Percentiles rank a stretch among this genome's conserved stretches.
Conservation (phyloP, 345 rosid species). For the Aurinia saxatilis region DNA sequence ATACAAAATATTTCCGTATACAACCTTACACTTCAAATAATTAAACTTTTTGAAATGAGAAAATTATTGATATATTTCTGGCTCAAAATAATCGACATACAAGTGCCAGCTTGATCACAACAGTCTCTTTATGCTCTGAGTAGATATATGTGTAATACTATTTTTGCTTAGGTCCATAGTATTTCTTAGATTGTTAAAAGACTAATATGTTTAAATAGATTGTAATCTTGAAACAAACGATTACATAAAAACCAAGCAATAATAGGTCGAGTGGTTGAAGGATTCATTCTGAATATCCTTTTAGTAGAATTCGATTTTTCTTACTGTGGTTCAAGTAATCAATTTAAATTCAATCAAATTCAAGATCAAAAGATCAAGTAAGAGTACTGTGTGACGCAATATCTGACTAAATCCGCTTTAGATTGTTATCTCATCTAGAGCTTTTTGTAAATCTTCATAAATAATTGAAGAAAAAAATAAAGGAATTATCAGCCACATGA, state of each 20-base stretch:
- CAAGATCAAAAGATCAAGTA: background rate
- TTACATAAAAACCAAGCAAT: background rate
- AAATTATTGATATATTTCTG: background rate
- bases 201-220: background rate
- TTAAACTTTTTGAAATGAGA: background rate
- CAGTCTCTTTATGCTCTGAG: background rate
- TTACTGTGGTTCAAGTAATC: too few relatives aligned
- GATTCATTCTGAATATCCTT: too few relatives aligned
- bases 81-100: background rate
- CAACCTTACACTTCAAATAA: background rate
- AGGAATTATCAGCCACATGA: conserved; percentile 23
- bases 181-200: background rate
- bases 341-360: background rate
- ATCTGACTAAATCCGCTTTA: background rate
- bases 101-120: conserved; percentile 3
- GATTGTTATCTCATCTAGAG: background rate
- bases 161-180: background rate
- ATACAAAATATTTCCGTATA: background rate
- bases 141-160: background rate
- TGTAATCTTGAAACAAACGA: background rate
- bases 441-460: background rate
- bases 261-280: too few relatives aligned
- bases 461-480: background rate
- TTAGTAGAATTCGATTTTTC: too few relatives aligned
- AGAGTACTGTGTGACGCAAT: background rate